Evolutionary conservation across 2,329 filamentous ascomycete genomes (phyloP).

Genomic region (Chalaropsis thielavioides): DNA sequence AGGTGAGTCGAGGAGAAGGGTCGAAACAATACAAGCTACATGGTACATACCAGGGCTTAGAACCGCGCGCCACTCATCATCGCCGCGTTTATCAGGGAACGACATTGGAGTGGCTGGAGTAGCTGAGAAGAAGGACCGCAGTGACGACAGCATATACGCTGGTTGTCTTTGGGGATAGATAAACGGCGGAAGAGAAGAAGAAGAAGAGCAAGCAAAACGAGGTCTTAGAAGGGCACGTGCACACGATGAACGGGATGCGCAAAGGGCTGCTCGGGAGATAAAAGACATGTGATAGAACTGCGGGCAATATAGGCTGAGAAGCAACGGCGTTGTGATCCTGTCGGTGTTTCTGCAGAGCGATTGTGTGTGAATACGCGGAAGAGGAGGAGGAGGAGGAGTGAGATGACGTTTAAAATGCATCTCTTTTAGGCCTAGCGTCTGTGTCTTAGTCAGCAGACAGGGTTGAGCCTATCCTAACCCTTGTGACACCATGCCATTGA

Average conservation of each 20-base stretch:
- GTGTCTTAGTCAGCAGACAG: neutral
- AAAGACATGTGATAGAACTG: neutral
- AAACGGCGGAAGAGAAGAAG: neutral
- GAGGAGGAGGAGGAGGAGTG: neutral
- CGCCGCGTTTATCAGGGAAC: slow-evolving; percentile 65
- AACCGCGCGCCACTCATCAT: slow-evolving; percentile 81
- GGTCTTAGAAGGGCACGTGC: neutral
- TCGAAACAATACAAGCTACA: neutral
- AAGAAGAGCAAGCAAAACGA: neutral
- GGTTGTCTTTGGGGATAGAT: neutral
- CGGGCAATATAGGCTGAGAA: neutral
- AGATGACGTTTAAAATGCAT: slow-evolving; percentile 12
- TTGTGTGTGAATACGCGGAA: neutral
- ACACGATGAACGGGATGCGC: neutral
- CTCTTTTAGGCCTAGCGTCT: neutral
- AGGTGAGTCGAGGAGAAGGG: neutral
- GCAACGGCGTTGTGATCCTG: neutral
- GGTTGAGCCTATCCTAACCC: neutral
- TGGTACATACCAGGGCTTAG: slow-evolving; percentile 41
- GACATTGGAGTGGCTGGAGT: slow-evolving; percentile 41
- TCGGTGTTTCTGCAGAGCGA: neutral
- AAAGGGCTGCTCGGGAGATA: neutral
- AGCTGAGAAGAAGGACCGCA: slow-evolving; percentile 53
- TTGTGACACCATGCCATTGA: neutral
- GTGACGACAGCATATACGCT: slow-evolving; percentile 49